Evolutionary conservation across 495 filamentous ascomycete genomes (phyloP).

Genomic region (Lophium mytilinum): DNA sequence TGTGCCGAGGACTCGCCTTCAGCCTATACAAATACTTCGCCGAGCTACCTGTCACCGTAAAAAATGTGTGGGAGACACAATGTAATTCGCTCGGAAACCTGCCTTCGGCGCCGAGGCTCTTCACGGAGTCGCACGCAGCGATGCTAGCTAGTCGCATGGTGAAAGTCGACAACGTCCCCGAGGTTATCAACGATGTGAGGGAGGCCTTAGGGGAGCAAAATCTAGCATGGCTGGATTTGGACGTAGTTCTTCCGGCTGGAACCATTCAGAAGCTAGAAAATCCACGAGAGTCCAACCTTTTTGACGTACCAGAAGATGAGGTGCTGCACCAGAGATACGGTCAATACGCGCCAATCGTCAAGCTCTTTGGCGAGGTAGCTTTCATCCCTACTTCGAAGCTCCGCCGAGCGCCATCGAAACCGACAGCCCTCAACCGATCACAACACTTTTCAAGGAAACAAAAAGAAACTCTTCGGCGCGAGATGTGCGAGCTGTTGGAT

Average conservation of each 20-base stretch:
- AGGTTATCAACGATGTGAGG: conserved; percentile 62
- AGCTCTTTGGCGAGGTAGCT: conserved; percentile 68
- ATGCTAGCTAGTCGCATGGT: conserved; percentile 77
- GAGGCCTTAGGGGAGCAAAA: conserved; percentile 67
- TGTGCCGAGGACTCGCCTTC: conserved; percentile 83
- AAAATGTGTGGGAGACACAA: conserved; percentile 43
- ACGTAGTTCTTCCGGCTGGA: conserved; percentile 73
- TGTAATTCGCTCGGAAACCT: conserved; percentile 36
- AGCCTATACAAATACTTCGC: conserved; percentile 87
- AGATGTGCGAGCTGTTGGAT: conserved; percentile 85
- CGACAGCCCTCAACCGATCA: conserved; percentile 65
- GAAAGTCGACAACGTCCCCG: conserved; percentile 62
- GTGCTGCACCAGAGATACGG: conserved; percentile 62
- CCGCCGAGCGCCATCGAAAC: conserved; percentile 77
- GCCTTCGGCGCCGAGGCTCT: conserved; percentile 57
- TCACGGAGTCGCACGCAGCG: conserved; percentile 88
- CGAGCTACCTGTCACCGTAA: conserved; percentile 71
- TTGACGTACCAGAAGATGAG: conserved; percentile 44
- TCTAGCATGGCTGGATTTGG: conserved; percentile 76
- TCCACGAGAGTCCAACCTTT: conserved; percentile 30
- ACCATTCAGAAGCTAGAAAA: conserved; percentile 53
- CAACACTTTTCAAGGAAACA: conserved; percentile 69
- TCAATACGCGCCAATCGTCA: conserved; percentile 62
- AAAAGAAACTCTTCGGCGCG: conserved; percentile 72
- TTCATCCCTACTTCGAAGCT: conserved; percentile 85